Percentiles rank a stretch among this genome's conserved stretches.
phyloP scores from a whole-genome alignment of 352 stramenopile species.

The Phytopythium oedochilum region DNA sequence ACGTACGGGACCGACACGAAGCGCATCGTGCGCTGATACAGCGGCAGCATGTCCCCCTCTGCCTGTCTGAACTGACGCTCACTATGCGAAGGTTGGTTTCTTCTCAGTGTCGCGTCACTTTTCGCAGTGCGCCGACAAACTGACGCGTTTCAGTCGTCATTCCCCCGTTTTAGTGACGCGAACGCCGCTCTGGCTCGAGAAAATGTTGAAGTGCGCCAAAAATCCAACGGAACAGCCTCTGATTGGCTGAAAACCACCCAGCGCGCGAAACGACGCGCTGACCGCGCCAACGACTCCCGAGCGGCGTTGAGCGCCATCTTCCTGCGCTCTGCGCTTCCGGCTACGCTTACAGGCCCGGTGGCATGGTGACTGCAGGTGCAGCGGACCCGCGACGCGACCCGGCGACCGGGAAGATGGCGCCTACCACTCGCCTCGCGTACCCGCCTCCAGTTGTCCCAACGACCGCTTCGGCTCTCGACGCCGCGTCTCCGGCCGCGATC shows the following conservation, averaged over 20 bases:
- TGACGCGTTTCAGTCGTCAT: neutral
- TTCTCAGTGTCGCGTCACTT: slow-evolving; percentile 5
- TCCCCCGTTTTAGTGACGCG: neutral
- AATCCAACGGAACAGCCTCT: neutral
- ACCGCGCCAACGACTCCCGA: neutral
- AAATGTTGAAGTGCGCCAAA: neutral
- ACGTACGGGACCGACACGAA: slow-evolving; percentile 52
- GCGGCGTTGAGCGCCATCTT: neutral
- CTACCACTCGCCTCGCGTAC: neutral
- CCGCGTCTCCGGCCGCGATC: neutral
- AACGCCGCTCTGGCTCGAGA: neutral
- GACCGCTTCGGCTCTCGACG: no score
- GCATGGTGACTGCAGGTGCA: neutral
- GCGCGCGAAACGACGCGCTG: slow-evolving; percentile 5
- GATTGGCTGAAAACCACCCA: neutral
- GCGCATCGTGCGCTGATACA: slow-evolving; percentile 64
- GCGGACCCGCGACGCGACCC: neutral
- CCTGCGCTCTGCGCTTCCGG: no score
- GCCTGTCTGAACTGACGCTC: neutral
- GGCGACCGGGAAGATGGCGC: neutral
- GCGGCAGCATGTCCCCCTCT: slow-evolving; percentile 28
- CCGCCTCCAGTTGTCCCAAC: neutral
- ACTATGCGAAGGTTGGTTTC: neutral
- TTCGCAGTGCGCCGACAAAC: neutral
- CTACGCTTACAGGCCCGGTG: no score